Base-by-base conservation (phyloP, 441 rosid genomes). In the Lepidium campestre region DNA sequence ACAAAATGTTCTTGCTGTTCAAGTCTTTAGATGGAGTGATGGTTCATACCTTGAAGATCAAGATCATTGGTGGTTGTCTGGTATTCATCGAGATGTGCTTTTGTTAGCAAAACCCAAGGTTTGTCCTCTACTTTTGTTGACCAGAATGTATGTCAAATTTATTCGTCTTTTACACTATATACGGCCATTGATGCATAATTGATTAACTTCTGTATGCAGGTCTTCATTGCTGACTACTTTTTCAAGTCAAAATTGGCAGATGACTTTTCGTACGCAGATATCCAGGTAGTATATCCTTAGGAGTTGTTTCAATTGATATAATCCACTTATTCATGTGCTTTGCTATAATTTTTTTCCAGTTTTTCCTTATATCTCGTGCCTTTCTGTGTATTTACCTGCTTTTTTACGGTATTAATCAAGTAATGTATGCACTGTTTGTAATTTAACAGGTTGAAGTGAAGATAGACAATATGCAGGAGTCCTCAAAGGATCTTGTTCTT, bases 31-130 rank as follows among this genome's bases (percentile, higher is more conserved):
- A 85, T 94, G 99, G 99, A 86, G 99, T 78, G 97, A 94, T 84
- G 99, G 98, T 54, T 87, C 99, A 67, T 94, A 91, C 78, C 98
- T 94, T 67, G 99, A 94, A 82, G 99, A 91, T 84, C 99, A 91
- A 83, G 99, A 94, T 82, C 99, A 94, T 71, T 94, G 99, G 99
- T 76, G 98, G 98, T 78, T 94, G 75, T 94, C 99, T 62, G 99
- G 97, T 46, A 81, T 94, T 67, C 99, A 91, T 62, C 93, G 98
- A 18, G 99, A 94, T 32, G 99, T 94, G 80, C 96, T 87, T 73
- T 89, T 94, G 84, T 82, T 94, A 74, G 86, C 99, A 70, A 94
- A 94, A 78, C 99, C 99, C 59, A 85, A 88, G 92, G 99, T 93
- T 67, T 68, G 50, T 59, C 50, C 22, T 46, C 68, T 57, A 56